Base-by-base conservation (phyloP, 1,139 yeast species). In the Hemisphaericaspora xylanilytica region DNA sequence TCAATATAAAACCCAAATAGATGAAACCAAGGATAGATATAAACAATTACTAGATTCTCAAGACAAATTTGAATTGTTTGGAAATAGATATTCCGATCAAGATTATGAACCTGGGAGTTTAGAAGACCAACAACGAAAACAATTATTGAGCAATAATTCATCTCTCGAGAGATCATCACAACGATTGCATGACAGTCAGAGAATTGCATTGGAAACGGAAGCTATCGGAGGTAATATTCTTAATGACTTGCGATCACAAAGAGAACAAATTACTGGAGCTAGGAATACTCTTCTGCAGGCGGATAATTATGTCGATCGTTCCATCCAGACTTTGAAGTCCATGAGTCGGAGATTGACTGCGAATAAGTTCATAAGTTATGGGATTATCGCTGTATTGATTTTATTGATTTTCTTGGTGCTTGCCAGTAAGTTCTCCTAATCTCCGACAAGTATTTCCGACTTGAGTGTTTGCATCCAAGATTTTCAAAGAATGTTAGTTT, bases 311-410 rank as follows among this genome's bases (percentile, higher is more conserved):
- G 96, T 94, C 38, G 98, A 92, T 61, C 82, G 85, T 57, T 83
- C 95, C 39, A 78, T 94, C 43, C 78, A 85, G 43, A 94, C 98
- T 0, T 69, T 94, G 54, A 82, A 88, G 53, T 76, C 88, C 16
- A 94, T 94, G 98, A 85, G 96, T 22, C 75, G 97, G 61, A 70
- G 98, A 54, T 75, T 92, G 72, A 90, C 95, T n/a, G 95, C 97
- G 4, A 94, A 94, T 63, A 85, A 89, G 61, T 75, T 90, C 51
- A 87, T 94, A 46, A 89, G 96, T 43, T 88, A 89, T 53, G 96
- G 95, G n/a, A 92, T 94, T 43, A 92, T 94, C 43, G 96, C 86
- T 2, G 90, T 92, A 12, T 75, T 94, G 54, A 80, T 92, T 5
- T 58, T 92, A 41, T 73, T 94, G 53, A 94, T 94, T 41, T 69